phyloP scores from a whole-genome alignment of 129 eudicot genomes.

The Flaveria robusta region DNA sequence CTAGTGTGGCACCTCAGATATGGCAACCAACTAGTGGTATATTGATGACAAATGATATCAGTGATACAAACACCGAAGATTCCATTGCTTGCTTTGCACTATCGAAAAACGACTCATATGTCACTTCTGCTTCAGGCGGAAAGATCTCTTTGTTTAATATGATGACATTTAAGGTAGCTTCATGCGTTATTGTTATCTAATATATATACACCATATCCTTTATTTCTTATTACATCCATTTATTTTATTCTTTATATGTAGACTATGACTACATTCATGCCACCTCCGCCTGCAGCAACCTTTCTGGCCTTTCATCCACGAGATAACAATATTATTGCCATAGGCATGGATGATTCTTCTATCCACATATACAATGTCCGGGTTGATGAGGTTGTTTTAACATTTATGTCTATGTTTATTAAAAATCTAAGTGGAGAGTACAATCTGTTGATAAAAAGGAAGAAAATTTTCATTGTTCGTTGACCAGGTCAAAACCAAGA shows the following conservation, averaged over 20 bases:
- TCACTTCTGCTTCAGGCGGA: slow-evolving; percentile 89
- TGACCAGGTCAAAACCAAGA: slow-evolving; percentile 68
- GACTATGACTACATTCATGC: slow-evolving; percentile 90
- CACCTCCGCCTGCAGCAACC: slow-evolving; percentile 89
- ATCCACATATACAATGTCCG: slow-evolving; percentile 84
- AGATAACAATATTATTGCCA: slow-evolving; percentile 81
- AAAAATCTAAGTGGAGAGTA: slow-evolving; percentile 3
- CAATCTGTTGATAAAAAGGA: background rate
- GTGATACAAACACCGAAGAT: slow-evolving; percentile 69
- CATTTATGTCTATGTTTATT: background rate
- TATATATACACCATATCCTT: background rate
- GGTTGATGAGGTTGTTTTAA: slow-evolving; percentile 62
- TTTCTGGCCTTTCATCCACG: slow-evolving; percentile 82
- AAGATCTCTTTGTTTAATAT: slow-evolving; percentile 79
- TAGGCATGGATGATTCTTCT: slow-evolving; percentile 86
- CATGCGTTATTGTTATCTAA: background rate
- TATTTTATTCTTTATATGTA: slow-evolving; percentile 34
- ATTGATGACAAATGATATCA: slow-evolving; percentile 74
- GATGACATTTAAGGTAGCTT: slow-evolving; percentile 80
- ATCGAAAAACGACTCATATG: slow-evolving; percentile 85
- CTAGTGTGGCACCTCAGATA: slow-evolving; percentile 59
- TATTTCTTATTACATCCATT: background rate
- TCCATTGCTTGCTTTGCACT: slow-evolving; percentile 77
- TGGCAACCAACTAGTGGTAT: slow-evolving; percentile 90
- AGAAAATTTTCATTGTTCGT: slow-evolving; percentile 17